A percentile compares a stretch with the other conserved stretches of the same genome.
Conservation (phyloP, 2,329 filamentous ascomycete genomes). For the Epichloe sp. region DNA sequence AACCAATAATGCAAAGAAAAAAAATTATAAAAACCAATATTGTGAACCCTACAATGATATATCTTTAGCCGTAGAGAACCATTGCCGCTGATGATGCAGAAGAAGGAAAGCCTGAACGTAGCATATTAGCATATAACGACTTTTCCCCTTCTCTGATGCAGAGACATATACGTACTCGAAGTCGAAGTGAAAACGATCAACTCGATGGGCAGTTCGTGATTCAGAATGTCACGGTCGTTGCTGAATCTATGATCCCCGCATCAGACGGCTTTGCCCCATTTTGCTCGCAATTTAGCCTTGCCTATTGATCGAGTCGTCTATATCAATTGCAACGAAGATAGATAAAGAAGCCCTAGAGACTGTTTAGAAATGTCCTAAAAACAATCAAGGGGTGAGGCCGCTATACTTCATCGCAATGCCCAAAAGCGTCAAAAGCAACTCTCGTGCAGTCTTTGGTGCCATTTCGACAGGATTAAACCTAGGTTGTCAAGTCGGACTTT, state of each 20-base stretch:
- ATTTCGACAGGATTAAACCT: slow-evolving; percentile 3
- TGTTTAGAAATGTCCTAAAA: not conserved
- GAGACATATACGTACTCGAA: too few species aligned
- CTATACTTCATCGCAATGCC: not conserved
- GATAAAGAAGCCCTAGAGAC: slow-evolving; percentile 1
- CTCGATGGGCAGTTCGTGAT: too few species aligned
- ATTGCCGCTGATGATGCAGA: too few species aligned
- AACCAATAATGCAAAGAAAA: too few species aligned
- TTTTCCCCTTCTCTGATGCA: too few species aligned
- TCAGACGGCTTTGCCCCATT: not conserved
- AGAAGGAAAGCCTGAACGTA: too few species aligned
- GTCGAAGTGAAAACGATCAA: too few species aligned
- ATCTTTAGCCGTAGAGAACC: too few species aligned
- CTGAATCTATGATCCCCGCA: not conserved
- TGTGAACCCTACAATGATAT: too few species aligned
- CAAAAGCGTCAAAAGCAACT: not conserved
- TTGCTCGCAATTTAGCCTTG: not conserved
- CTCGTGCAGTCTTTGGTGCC: not conserved
- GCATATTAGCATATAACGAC: too few species aligned
- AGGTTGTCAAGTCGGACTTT: not conserved
- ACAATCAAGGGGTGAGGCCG: not conserved
- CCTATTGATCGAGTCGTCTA: slow-evolving; percentile 2
- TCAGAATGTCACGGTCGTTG: too few species aligned
- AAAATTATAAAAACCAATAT: too few species aligned
- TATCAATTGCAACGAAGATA: slow-evolving; percentile 2